These are phyloP conservation scores for Quercus aquifolioides DNA, from an alignment of 306 rosid species.

Conservation along the genomic window DNA sequence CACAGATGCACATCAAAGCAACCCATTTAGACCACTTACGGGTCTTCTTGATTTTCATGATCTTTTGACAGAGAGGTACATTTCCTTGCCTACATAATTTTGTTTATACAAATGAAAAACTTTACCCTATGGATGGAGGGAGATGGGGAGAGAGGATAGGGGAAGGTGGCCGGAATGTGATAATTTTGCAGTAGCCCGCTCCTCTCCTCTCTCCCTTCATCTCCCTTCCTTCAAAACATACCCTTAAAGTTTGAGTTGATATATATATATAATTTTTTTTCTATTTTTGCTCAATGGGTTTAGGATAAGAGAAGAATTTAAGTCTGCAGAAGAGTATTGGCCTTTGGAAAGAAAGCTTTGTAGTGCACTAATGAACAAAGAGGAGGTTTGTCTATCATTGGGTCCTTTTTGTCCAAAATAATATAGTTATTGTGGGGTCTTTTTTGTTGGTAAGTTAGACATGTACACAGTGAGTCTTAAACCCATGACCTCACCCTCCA, in stretches of 20 bases:
- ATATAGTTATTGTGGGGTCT: neutral
- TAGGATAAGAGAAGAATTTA: slow-evolving; percentile 71
- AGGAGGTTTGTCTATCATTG: slow-evolving; percentile 42
- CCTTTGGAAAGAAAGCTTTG: slow-evolving; percentile 88
- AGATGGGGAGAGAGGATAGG: too few species aligned
- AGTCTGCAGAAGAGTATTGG: slow-evolving; percentile 84
- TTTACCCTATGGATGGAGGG: neutral
- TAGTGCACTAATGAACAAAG: slow-evolving; percentile 42
- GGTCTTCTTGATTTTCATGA: slow-evolving; percentile 46
- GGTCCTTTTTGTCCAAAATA: neutral
- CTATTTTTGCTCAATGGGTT: slow-evolving; percentile 25
- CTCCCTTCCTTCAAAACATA: too few species aligned
- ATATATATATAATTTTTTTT: neutral
- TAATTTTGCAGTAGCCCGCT: too few species aligned
- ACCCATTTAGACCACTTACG: slow-evolving; percentile 56
- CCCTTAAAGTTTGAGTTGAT: neutral
- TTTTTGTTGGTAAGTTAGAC: too few species aligned
- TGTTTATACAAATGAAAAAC: neutral
- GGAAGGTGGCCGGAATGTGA: too few species aligned
- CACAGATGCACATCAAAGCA: slow-evolving; percentile 21
- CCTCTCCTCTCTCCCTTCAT: too few species aligned
- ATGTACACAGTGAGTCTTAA: neutral
- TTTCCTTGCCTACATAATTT: slow-evolving; percentile 13
- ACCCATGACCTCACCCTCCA: too few species aligned
- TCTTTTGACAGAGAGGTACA: slow-evolving; percentile 62